Evolutionary conservation across 768 basidiomycete species (phyloP).

Genomic region (Termitomyces sp.): DNA sequence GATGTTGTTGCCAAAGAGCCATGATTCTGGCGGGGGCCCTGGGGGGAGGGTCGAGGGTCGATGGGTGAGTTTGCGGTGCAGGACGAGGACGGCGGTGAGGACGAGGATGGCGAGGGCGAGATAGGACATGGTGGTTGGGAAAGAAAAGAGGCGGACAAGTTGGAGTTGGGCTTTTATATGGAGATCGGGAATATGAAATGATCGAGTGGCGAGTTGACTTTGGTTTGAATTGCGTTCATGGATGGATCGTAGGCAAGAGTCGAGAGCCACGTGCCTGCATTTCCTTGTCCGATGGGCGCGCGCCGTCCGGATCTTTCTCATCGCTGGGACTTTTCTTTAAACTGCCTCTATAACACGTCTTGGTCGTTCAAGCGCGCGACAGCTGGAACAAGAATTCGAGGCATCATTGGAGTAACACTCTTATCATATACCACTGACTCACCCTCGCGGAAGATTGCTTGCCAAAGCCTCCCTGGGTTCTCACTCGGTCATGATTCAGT

Average conservation of each 20-base stretch:
- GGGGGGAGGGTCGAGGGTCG: conserved; percentile 32
- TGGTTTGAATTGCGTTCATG: too few relatives aligned
- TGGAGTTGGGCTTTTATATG: background rate
- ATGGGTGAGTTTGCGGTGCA: conserved; percentile 21
- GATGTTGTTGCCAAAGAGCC: conserved; percentile 32
- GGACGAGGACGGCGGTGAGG: conserved; percentile 21
- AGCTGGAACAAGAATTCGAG: too few relatives aligned
- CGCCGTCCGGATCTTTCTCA: background rate
- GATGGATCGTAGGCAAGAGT: too few relatives aligned
- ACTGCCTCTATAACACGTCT: too few relatives aligned
- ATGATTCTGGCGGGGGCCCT: conserved; percentile 33
- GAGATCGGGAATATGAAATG: background rate
- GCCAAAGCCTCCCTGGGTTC: too few relatives aligned
- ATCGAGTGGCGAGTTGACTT: background rate
- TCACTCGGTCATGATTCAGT: too few relatives aligned
- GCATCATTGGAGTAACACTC: too few relatives aligned
- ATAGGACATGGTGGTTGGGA: background rate
- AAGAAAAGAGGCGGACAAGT: background rate
- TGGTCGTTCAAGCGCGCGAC: too few relatives aligned
- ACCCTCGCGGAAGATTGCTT: too few relatives aligned
- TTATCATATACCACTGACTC: too few relatives aligned
- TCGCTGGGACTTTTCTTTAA: too few relatives aligned
- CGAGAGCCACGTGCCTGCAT: background rate
- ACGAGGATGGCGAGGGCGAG: conserved; percentile 17
- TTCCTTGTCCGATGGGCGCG: conserved; percentile 6